Base-by-base conservation (phyloP, 148 eudicot species). In the Chenopodium album region DNA sequence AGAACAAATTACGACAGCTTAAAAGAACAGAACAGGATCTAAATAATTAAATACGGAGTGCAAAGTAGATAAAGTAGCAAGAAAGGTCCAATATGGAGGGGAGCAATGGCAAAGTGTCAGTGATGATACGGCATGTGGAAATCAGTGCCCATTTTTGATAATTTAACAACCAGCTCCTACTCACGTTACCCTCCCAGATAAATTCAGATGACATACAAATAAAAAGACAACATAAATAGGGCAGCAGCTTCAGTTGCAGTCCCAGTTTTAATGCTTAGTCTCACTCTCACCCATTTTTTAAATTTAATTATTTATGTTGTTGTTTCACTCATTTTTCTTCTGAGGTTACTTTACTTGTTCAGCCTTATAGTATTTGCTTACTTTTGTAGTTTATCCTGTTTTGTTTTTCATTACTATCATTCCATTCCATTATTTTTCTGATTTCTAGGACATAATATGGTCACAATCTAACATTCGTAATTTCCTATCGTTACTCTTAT, bases 131-230 rank as follows among this genome's bases (percentile, higher is more conserved):
- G 76, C 37, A 72, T 62, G 76, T 82, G 84, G 71, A 77, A 82
- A 63, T 82, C 68, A 82, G 84, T 82, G 80, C 84, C 79, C 9
- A 41, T 60, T 59, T 28, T 37, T 20, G 8, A 81, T 52, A 76
- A 20, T 14, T 47, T 22, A n/a, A 47, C 22, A 47, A 73, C 19
- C 72, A 65, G 44, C 62, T 20, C 59, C 47, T 26, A 14, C 64
- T 76, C 84, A 82, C 84, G 80, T 73, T 70, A 82, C 80, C 84
- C 73, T 60, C 2, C 44, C 44, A 41, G 44, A 41, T 41, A 5
- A 41, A 41, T 41, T 41, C 44, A 41, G 44, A 41, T 8, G 7
- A 41, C 62, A 19, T 29, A 14, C 1, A 68, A 11, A 29, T 29
- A 46, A 50, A 63, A 28, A 68, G 73, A 62, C 28, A 17, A 31